phyloP scores from a whole-genome alignment of 345 rosid species.

The Populus alba region DNA sequence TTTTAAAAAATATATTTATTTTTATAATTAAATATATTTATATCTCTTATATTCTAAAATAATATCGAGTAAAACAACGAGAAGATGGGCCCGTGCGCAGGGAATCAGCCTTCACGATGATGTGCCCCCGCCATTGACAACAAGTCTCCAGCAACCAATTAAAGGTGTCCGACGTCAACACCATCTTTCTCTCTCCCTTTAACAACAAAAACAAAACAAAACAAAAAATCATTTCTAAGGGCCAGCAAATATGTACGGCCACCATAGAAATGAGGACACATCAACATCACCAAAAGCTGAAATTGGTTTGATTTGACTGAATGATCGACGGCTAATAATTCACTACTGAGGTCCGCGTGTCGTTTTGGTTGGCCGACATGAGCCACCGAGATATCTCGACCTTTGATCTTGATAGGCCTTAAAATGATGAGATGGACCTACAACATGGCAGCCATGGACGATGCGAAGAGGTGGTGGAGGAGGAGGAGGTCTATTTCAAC shows the following conservation, averaged over 20 bases:
- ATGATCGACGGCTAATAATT: neutral
- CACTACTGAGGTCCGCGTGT: neutral
- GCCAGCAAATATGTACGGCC: neutral
- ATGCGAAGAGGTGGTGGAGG: too few relatives aligned
- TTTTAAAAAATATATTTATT: too few relatives aligned
- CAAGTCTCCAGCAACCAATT: neutral
- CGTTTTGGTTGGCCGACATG: neutral
- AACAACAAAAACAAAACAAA: too few relatives aligned
- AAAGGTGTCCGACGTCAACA: neutral
- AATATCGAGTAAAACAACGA: too few relatives aligned
- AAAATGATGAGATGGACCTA: neutral
- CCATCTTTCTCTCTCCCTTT: neutral
- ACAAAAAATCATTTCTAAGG: neutral
- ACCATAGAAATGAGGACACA: neutral
- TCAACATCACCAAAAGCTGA: neutral
- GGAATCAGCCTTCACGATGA: too few relatives aligned
- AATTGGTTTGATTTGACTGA: neutral
- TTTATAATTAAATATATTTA: too few relatives aligned
- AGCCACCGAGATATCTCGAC: neutral
- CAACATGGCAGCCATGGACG: neutral
- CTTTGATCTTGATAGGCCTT: neutral
- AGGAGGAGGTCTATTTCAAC: neutral
- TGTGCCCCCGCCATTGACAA: neutral
- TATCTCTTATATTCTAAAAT: too few relatives aligned
- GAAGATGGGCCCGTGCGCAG: too few relatives aligned